phyloP scores from a whole-genome alignment of 371 early-diverging fungal genomes.

The Mortierella sp. region DNA sequence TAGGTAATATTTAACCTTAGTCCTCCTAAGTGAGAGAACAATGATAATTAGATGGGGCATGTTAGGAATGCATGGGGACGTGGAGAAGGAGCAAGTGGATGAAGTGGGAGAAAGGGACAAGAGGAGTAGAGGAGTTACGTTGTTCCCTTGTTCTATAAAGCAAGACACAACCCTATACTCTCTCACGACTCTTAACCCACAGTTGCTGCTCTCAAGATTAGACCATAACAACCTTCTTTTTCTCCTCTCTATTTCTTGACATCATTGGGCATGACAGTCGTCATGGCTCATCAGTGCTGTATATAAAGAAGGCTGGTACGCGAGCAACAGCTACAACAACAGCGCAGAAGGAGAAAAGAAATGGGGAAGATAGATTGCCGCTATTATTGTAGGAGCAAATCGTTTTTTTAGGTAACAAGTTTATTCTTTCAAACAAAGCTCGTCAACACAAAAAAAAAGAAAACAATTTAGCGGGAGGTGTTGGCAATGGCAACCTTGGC shows the following conservation, averaged over 20 bases:
- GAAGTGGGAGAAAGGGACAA: background rate
- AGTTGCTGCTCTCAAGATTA: background rate
- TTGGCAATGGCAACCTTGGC: conserved; percentile 88
- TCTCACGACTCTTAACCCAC: background rate
- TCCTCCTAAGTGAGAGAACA: background rate
- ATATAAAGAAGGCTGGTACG: background rate
- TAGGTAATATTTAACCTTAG: background rate
- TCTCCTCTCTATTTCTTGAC: background rate
- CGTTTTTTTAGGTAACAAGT: conserved; percentile 18
- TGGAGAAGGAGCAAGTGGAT: too few species aligned
- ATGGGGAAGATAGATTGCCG: background rate
- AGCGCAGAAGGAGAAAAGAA: background rate
- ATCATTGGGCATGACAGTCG: background rate
- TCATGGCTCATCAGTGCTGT: background rate
- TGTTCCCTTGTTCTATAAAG: background rate
- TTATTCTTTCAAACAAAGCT: conserved; percentile 44
- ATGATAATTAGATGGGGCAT: background rate
- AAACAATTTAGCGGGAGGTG: conserved; percentile 86
- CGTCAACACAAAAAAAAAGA: conserved; percentile 26
- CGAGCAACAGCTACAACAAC: background rate
- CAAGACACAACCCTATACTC: too few species aligned
- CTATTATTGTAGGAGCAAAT: conserved; percentile 1
- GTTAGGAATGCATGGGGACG: too few species aligned
- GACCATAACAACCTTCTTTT: background rate
- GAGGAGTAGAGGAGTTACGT: background rate